Percentiles rank a stretch among this genome's conserved stretches.
These are phyloP conservation scores for Selenicereus undatus DNA, from an alignment of 148 eudicot species.

Conservation along the genomic window DNA sequence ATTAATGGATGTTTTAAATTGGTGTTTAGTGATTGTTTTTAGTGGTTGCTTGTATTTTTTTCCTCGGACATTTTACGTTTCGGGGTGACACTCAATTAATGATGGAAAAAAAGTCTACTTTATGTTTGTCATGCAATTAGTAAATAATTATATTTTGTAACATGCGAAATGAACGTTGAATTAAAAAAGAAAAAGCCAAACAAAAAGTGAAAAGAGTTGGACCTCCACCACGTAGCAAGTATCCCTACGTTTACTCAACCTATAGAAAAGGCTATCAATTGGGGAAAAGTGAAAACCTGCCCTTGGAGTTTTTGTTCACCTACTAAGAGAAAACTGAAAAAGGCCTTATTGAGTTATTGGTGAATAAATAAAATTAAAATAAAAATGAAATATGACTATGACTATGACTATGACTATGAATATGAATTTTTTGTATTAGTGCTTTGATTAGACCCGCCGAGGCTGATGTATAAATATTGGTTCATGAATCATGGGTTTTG, in stretches of 20 bases:
- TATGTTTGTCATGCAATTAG: no score
- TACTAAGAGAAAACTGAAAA: not conserved
- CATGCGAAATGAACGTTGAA: no score
- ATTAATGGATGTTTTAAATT: no score
- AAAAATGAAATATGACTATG: no score
- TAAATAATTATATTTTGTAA: no score
- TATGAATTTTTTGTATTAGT: not conserved
- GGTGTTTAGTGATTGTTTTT: no score
- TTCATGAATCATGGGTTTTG: slow-evolving; percentile 6
- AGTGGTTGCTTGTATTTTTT: no score
- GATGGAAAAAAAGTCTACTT: no score
- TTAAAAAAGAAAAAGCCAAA: not conserved
- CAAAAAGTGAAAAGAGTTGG: not conserved
- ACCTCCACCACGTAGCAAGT: not conserved
- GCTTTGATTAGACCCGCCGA: slow-evolving; percentile 20
- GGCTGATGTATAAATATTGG: slow-evolving; percentile 4
- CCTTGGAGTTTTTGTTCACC: not conserved
- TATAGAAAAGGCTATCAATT: not conserved
- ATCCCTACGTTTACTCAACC: not conserved
- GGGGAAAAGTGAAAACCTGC: not conserved
- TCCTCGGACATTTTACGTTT: no score
- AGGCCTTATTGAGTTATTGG: not conserved
- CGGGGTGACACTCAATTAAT: no score
- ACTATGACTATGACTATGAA: no score
- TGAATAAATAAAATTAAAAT: no score